These are phyloP conservation scores for Lentinula novae-zelandiae DNA, from an alignment of 1,284 basidiomycete genomes.

Conservation along the genomic window DNA sequence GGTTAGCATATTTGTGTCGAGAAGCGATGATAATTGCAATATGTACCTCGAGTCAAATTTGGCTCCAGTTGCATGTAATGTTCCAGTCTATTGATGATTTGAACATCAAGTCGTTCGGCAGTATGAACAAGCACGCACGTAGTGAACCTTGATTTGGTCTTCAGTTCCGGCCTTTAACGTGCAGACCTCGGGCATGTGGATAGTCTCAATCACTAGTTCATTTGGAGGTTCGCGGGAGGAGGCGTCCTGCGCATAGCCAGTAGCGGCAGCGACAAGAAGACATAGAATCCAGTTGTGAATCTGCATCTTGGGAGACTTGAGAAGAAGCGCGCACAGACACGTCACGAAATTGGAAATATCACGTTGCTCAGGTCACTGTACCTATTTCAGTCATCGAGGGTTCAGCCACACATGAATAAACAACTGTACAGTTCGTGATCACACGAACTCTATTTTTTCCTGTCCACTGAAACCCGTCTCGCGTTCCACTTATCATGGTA, in stretches of 20 bases:
- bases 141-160: slow-evolving; percentile 74
- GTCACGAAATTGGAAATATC: not conserved
- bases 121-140: slow-evolving; percentile 45
- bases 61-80: slow-evolving; percentile 61
- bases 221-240: slow-evolving; percentile 35
- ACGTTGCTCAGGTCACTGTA: too few species aligned
- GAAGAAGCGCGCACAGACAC: not conserved
- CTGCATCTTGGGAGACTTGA: slow-evolving; percentile 38
- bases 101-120: not conserved
- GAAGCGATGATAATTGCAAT: not conserved
- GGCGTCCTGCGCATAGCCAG: slow-evolving; percentile 20
- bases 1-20: not conserved
- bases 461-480: slow-evolving; percentile 24
- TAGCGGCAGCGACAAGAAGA: slow-evolving; percentile 31
- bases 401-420: slow-evolving; percentile 10
- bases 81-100: slow-evolving; percentile 58
- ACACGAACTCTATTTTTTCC: slow-evolving; percentile 30
- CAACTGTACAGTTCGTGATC: slow-evolving; percentile 34
- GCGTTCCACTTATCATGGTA: slow-evolving; percentile 34
- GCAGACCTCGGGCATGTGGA: slow-evolving; percentile 59
- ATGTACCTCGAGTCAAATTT: slow-evolving; percentile 82
- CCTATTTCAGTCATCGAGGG: not conserved
- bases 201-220: slow-evolving; percentile 60
- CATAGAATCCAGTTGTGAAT: slow-evolving; percentile 39
- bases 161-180: slow-evolving; percentile 54